A percentile compares a stretch with the other conserved stretches of the same genome.
phyloP scores from a whole-genome alignment of 345 rosid genomes.

The Luvunga scandens region DNA sequence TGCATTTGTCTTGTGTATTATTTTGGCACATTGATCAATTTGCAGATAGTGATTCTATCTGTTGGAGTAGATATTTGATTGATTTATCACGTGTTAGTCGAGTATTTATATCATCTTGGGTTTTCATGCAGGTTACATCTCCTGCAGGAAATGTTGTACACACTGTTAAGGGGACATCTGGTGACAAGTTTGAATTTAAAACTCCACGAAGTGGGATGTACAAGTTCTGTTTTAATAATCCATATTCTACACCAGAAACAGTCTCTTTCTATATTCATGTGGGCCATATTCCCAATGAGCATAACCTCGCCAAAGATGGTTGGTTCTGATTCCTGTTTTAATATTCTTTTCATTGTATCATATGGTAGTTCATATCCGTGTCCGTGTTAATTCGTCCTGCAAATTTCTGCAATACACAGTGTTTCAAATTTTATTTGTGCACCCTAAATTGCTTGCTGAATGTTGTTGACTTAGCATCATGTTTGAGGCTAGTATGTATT shows the following conservation, averaged over 20 bases:
- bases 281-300: constrained; percentile 93
- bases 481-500: background rate
- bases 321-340: constrained; percentile 9
- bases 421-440: background rate
- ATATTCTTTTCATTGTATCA: background rate
- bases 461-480: background rate
- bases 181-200: constrained; percentile 89
- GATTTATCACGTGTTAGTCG: background rate
- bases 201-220: constrained; percentile 96
- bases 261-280: constrained; percentile 93
- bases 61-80: background rate
- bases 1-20: background rate
- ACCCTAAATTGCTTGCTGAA: background rate
- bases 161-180: constrained; percentile 78
- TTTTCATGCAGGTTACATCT: constrained; percentile 64
- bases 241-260: constrained; percentile 88
- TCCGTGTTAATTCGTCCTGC: background rate
- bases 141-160: constrained; percentile 74
- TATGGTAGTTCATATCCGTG: constrained; percentile 2
- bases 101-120: background rate
- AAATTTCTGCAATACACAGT: background rate
- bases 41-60: background rate
- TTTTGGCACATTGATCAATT: background rate
- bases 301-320: constrained; percentile 97
- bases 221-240: constrained; percentile 94